Evolutionary conservation across 495 filamentous ascomycete genomes (phyloP), one percentile per base, ranked within the genome.

Genomic region (Penicillium samsonianum): DNA sequence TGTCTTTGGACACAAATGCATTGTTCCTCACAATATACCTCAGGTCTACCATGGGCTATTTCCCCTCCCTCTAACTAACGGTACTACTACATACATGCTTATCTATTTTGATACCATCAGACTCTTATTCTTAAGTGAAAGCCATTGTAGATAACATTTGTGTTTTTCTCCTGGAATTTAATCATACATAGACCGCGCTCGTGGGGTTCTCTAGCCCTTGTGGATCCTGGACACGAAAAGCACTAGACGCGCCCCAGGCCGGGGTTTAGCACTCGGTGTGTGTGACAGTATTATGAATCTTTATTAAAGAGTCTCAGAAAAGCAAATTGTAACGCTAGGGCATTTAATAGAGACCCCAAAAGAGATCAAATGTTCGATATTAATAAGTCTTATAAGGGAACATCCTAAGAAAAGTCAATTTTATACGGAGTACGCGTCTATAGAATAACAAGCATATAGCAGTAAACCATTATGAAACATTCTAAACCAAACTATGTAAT

Each of bases 201-300:
- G 26, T 54, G 51, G 41, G 51, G 51, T 10, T 44, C 28, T 35
- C 28, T 23, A 44, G 14, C 40, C 40, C 19, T 40, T 31, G 26
- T 52, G 49, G 50, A 53, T 26, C 50, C 50, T 31, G 35, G 52
- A 53, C 50, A 40, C 52, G 52, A 45, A 45, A 26, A 35, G 42
- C 14, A 45, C 41, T 28, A 26, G 35, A 52, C 50, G 50, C 50
- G 50, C 50, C 49, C 49, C 20, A 49, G 50, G 50, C 20, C 31
- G 31, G 50, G 50, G 16, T 52, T 52, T 8, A 41, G 40, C 17
- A 20, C 9, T 42, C 20, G 10, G 20, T 23, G 28, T 23, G 28
- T 10, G 19, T 17, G 28, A 31, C 2, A 28, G 8, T 42, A 31
- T 31, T 50, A 9, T 26, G n/a, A 38, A 50, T 25, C 10, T 3